Evolutionary conservation across 148 eudicot genomes (phyloP), one percentile per base, ranked within the genome.

Genomic region (Oxyria digyna): DNA sequence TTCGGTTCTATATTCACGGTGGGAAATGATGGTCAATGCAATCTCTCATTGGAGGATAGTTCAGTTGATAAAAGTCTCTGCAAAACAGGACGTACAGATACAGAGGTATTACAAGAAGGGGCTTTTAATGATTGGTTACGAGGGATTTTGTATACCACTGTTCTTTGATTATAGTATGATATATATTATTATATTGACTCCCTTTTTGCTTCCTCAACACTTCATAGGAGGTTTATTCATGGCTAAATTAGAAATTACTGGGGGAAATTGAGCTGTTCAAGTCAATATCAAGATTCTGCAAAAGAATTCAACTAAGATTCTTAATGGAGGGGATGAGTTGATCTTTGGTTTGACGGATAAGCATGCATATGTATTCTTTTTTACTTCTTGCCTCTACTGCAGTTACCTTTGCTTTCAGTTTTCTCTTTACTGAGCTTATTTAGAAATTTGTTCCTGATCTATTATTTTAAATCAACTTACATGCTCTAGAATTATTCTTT

Each of bases 291-390:
- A 79, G 77, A 21, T 70, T 35, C 84, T 73, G 67, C 79, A 79
- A n/a, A 86, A 83, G 74, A 84, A 84, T 33, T 73, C 95, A 17
- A 74, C 84, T 23, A 43, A 83, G 21, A 82, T 70, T 41, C 78
- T 94, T 43, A 80, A 75, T 67, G 91, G 78, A 37, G 98, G 98
- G 40, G 98, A 93, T 74, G 98, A 87, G 72, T 80, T 93, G 82
- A 75, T 87, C 52, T 93, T 93, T 73, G 84, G 80, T 71, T 70
- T 81, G 65, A 71, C 85, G 17, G 87, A 84, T n/a, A 78, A 78
- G 79, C 84, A 90, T 85, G 88, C 92, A 79, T 94, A 88, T 69
- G 98, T 94, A 94, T 94, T 96, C 98, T 87, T 79, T 26, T 46
- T 45, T 24, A 20, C 26, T 20, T 2, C 18, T 31, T 15, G 9